Conservation (phyloP, 129 eudicot genomes). For the Sambucus nigra region DNA sequence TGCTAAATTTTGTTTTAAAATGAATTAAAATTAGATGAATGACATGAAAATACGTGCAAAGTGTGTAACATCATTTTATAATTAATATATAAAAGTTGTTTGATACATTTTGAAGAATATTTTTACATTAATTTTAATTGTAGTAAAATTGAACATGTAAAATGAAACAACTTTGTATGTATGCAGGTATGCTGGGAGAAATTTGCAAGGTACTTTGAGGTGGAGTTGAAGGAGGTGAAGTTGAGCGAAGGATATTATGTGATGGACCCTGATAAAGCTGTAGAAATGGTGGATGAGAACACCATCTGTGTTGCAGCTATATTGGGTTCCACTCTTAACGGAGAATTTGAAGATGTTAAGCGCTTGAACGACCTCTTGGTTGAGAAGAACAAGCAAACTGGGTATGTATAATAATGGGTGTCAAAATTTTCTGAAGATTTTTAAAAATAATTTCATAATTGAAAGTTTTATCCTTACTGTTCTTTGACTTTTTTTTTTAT, state of each 20-base stretch:
- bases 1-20: too few relatives aligned
- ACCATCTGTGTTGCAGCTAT: conserved; percentile 87
- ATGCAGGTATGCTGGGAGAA: conserved; percentile 77
- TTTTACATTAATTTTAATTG: too few relatives aligned
- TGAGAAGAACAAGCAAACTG: conserved; percentile 33
- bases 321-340: conserved; percentile 79
- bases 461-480: too few relatives aligned
- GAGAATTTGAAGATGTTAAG: conserved; percentile 81
- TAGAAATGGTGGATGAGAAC: conserved; percentile 84
- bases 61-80: too few relatives aligned
- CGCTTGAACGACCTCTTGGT: conserved; percentile 53
- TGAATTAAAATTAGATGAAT: too few relatives aligned
- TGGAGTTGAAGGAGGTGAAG: conserved; percentile 58
- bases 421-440: neutral
- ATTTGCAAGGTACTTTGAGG: conserved; percentile 84
- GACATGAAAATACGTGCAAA: too few relatives aligned
- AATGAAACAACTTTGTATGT: neutral
- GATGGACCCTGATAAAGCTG: conserved; percentile 38
- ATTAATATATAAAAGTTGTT: too few relatives aligned
- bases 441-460: too few relatives aligned
- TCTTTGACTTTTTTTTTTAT: too few relatives aligned
- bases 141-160: neutral
- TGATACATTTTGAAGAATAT: too few relatives aligned
- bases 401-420: too few relatives aligned
- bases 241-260: conserved; percentile 34